A percentile compares a stretch with the other conserved stretches of the same genome.
Evolutionary conservation across 768 basidiomycete genomes (phyloP).

Genomic region (Phaeolepiota aurea): DNA sequence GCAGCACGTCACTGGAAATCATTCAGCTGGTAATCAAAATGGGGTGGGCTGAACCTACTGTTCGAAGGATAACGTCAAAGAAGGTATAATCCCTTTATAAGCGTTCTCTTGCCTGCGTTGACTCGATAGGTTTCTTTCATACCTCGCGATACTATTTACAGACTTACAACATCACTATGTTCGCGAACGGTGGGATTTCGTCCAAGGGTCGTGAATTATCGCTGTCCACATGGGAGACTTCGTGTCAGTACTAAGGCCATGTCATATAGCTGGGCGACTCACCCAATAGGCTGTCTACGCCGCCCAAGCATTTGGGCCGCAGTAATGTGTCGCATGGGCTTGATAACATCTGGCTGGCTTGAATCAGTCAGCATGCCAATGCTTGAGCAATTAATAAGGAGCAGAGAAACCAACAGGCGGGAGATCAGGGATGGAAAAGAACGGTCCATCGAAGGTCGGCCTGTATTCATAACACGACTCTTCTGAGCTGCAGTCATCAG

Average conservation of each 20-base stretch:
- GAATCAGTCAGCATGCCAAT: background rate
- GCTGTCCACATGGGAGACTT: too few species aligned
- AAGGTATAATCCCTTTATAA: conserved; percentile 6
- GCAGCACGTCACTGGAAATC: conserved; percentile 1
- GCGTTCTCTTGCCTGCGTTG: too few species aligned
- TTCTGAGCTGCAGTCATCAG: background rate
- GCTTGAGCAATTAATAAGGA: background rate
- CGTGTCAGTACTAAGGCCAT: too few species aligned
- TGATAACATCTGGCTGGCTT: background rate
- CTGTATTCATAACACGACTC: background rate
- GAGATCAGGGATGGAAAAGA: background rate
- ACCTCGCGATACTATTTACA: background rate
- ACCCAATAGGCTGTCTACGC: conserved; percentile 4
- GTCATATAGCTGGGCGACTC: too few species aligned
- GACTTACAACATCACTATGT: background rate
- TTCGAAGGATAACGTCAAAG: conserved; percentile 4
- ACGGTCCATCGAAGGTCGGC: background rate
- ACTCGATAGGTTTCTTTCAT: background rate
- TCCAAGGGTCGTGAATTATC: background rate
- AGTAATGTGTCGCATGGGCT: conserved; percentile 3
- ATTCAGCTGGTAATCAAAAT: background rate
- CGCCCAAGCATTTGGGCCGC: conserved; percentile 6
- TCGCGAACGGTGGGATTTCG: background rate
- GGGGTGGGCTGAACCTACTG: conserved; percentile 2
- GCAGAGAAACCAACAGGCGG: background rate